Conservation (phyloP, 768 basidiomycete species). For the Zangia roseola region DNA sequence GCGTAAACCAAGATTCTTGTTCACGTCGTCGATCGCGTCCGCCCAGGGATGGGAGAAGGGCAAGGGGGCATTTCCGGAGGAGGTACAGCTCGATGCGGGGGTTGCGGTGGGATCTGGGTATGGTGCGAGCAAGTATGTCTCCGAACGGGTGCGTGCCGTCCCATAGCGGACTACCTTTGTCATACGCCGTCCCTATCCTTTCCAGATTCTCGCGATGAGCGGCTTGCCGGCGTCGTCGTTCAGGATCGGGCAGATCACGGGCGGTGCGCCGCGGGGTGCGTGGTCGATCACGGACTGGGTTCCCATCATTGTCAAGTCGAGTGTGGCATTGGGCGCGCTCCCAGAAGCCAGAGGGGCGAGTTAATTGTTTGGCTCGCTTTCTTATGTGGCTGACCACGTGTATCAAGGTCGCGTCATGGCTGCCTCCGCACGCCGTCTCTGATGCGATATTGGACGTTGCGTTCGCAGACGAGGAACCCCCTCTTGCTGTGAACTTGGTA, state of each 20-base stretch:
- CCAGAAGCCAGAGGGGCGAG: constrained; percentile 32
- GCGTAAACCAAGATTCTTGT: constrained; percentile 36
- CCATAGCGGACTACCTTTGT: no score
- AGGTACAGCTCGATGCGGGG: constrained; percentile 23
- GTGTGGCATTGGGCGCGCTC: constrained; percentile 28
- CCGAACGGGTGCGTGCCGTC: constrained; percentile 17
- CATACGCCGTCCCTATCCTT: no score
- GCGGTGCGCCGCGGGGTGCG: constrained; percentile 32
- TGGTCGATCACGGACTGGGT: constrained; percentile 40
- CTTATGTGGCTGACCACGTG: not conserved
- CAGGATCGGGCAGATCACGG: constrained; percentile 38
- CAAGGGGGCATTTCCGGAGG: constrained; percentile 32
- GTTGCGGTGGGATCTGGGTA: constrained; percentile 37
- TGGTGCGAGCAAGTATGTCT: constrained; percentile 34
- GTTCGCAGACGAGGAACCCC: constrained; percentile 18
- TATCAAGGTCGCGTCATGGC: constrained; percentile 27
- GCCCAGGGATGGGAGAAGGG: constrained; percentile 17
- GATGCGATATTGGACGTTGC: constrained; percentile 29
- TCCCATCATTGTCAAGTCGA: constrained; percentile 37
- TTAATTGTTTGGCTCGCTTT: not conserved
- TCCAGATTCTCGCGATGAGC: constrained; percentile 33
- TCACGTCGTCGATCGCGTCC: constrained; percentile 38
- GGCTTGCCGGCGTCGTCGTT: constrained; percentile 34
- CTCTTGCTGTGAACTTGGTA: constrained; percentile 27
- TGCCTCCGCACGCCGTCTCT: constrained; percentile 29